Conservation (phyloP, 805 yeast genomes). For the Ogataea minuta region DNA sequence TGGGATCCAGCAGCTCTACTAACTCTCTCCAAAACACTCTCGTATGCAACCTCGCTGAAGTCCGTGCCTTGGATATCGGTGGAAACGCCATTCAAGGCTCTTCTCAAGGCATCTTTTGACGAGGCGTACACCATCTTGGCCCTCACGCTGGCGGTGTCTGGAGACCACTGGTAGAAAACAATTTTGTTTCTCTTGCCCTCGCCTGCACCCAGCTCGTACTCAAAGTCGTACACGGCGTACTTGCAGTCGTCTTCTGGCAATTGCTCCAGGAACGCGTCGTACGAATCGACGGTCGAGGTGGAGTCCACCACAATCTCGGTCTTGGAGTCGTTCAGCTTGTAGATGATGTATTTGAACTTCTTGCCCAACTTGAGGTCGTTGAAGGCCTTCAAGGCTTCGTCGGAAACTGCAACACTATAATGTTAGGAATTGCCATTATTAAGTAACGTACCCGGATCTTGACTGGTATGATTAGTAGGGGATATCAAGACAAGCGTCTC, state of each 20-base stretch:
- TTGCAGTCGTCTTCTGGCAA: slow-evolving; percentile 95
- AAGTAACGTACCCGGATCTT: slow-evolving; percentile 35
- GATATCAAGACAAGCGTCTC: not conserved
- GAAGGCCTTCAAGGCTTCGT: slow-evolving; percentile 91
- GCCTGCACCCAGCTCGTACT: slow-evolving; percentile 82
- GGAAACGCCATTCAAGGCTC: slow-evolving; percentile 93
- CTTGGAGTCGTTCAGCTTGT: slow-evolving; percentile 75
- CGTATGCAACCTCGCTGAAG: slow-evolving; percentile 94
- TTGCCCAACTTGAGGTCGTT: slow-evolving; percentile 94
- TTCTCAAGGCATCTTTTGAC: slow-evolving; percentile 96
- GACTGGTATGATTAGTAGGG: slow-evolving; percentile 24
- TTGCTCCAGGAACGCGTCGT: slow-evolving; percentile 82
- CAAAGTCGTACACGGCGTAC: slow-evolving; percentile 96
- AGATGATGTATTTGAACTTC: slow-evolving; percentile 81
- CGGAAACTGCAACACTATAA: slow-evolving; percentile 70
- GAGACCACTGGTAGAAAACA: slow-evolving; percentile 87
- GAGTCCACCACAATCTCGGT: slow-evolving; percentile 87
- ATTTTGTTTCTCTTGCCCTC: slow-evolving; percentile 88
- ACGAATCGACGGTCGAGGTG: slow-evolving; percentile 71
- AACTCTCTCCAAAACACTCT: slow-evolving; percentile 85
- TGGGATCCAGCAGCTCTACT: slow-evolving; percentile 75
- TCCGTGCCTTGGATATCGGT: slow-evolving; percentile 98
- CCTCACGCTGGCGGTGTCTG: slow-evolving; percentile 95
- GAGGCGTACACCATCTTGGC: slow-evolving; percentile 98
- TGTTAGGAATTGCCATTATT: slow-evolving; percentile 11